phyloP scores from a whole-genome alignment of 1,139 yeast genomes.

The Suhomyces kunorum region DNA sequence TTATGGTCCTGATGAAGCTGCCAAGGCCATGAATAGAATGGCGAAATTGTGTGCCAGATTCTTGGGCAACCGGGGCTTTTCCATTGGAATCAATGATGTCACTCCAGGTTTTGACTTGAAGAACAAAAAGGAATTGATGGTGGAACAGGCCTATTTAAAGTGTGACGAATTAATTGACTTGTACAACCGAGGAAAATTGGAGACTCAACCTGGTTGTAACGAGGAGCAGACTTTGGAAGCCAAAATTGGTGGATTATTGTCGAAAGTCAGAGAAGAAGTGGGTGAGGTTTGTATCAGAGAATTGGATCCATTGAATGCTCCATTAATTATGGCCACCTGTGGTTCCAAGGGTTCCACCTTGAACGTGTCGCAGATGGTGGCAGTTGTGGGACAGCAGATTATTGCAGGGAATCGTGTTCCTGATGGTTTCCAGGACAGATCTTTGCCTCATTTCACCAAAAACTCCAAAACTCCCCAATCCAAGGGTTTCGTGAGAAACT shows the following conservation, averaged over 20 bases:
- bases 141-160: slow-evolving; percentile 84
- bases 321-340: slow-evolving; percentile 98
- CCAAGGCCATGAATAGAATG: slow-evolving; percentile 96
- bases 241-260: slow-evolving; percentile 90
- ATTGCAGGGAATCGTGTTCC: slow-evolving; percentile 99
- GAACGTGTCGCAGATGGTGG: slow-evolving; percentile 99
- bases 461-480: slow-evolving; percentile 97
- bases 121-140: slow-evolving; percentile 80
- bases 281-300: slow-evolving; percentile 97
- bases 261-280: slow-evolving; percentile 97
- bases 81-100: slow-evolving; percentile 96
- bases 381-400: slow-evolving; percentile 99
- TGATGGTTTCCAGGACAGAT: slow-evolving; percentile 98
- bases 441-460: slow-evolving; percentile 94
- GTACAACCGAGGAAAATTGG: slow-evolving; percentile 83
- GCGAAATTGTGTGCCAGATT: slow-evolving; percentile 95
- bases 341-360: slow-evolving; percentile 98
- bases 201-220: slow-evolving; percentile 98
- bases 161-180: slow-evolving; percentile 88
- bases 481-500: slow-evolving; percentile 95
- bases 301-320: slow-evolving; percentile 88
- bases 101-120: slow-evolving; percentile 86
- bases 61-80: slow-evolving; percentile 92
- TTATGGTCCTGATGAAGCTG: slow-evolving; percentile 94
- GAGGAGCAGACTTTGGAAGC: slow-evolving; percentile 98